Percentiles rank a stretch among this genome's conserved stretches.
Evolutionary conservation across 1,139 yeast species (phyloP).

Genomic region (Keqinozyma sinolaborantium): DNA sequence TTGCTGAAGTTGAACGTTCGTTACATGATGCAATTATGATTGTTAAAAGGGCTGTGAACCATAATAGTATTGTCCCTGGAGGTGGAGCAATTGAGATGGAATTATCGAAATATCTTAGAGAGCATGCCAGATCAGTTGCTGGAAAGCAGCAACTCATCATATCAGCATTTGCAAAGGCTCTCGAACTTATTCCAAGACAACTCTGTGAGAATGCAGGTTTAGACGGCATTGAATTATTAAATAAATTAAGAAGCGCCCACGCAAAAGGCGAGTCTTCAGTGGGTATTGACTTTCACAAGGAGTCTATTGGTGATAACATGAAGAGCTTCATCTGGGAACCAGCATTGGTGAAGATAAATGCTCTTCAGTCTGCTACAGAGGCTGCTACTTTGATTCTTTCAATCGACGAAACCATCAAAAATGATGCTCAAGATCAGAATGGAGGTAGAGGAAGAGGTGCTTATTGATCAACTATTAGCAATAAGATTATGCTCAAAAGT

Average conservation of each 20-base stretch:
- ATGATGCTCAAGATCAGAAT: conserved; percentile 56
- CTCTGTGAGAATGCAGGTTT: conserved; percentile 97
- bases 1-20: conserved; percentile 97
- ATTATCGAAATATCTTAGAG: conserved; percentile 82
- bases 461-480: conserved; percentile 19
- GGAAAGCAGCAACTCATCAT: conserved; percentile 95
- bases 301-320: conserved; percentile 80
- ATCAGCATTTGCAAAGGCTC: conserved; percentile 88
- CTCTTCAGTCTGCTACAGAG: conserved; percentile 95
- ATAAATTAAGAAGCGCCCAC: conserved; percentile 87
- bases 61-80: conserved; percentile 88
- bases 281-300: conserved; percentile 89
- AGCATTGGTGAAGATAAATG: conserved; percentile 86
- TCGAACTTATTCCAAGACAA: conserved; percentile 96
- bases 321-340: conserved; percentile 97
- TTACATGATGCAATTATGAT: conserved; percentile 98
- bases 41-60: conserved; percentile 90
- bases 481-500: neutral
- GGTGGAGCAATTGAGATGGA: conserved; percentile 99
- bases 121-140: conserved; percentile 79
- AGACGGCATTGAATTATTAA: conserved; percentile 90
- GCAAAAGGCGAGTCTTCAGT: conserved; percentile 90
- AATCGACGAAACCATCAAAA: conserved; percentile 93
- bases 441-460: conserved; percentile 70
- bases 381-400: conserved; percentile 90